Percentiles rank a stretch among this genome's conserved stretches.
These are phyloP conservation scores for Tetragonia tetragonoides DNA, from an alignment of 148 eudicot genomes.

Conservation along the genomic window DNA sequence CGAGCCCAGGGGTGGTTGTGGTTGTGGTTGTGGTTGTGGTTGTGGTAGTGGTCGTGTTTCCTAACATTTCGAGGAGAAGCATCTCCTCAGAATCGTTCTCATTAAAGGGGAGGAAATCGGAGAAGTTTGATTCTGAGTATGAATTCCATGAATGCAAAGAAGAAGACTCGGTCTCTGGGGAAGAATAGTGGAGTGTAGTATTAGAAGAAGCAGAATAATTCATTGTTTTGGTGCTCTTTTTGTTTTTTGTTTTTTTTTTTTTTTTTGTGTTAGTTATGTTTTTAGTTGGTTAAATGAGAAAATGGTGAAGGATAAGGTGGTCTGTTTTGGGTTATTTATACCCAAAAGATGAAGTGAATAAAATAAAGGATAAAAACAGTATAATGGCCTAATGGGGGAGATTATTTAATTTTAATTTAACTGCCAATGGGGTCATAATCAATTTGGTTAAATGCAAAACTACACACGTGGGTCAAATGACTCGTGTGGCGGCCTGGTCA, in stretches of 20 bases:
- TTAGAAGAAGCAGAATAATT: background rate
- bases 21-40: background rate
- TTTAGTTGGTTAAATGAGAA: background rate
- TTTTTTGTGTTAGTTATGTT: background rate
- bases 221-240: background rate
- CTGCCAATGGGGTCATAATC: too few relatives aligned
- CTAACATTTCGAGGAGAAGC: slow-evolving; percentile 53
- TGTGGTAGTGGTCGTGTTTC: slow-evolving; percentile 2
- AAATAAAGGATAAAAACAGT: too few relatives aligned
- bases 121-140: slow-evolving; percentile 8
- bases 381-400: too few relatives aligned
- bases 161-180: slow-evolving; percentile 5
- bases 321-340: too few relatives aligned
- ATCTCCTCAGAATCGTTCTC: slow-evolving; percentile 64
- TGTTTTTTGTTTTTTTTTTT: background rate
- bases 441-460: too few relatives aligned
- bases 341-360: too few relatives aligned
- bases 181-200: background rate
- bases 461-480: too few relatives aligned
- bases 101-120: slow-evolving; percentile 48
- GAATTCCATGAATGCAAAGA: slow-evolving; percentile 13
- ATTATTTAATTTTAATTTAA: too few relatives aligned
- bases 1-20: too few relatives aligned
- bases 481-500: too few relatives aligned
- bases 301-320: background rate